A percentile compares a stretch with the other conserved stretches of the same genome.
Evolutionary conservation across 768 basidiomycete genomes (phyloP).

Genomic region (Hydnomerulius pinastri): DNA sequence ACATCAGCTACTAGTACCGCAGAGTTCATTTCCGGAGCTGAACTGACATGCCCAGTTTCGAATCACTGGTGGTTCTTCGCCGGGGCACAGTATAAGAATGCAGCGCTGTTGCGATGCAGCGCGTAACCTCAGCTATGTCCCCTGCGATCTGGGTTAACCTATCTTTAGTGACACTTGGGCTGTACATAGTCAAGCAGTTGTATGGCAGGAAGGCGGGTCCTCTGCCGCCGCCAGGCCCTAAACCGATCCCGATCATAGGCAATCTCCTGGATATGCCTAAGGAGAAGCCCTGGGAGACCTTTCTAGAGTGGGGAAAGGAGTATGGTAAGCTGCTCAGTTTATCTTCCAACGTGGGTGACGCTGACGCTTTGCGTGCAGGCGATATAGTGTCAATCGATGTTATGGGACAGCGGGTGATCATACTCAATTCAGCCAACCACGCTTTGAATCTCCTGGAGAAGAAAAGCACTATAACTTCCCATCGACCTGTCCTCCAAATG

Average conservation of each 20-base stretch:
- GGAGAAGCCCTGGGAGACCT: conserved; percentile 21
- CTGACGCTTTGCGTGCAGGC: conserved; percentile 12
- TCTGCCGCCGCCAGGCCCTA: not conserved
- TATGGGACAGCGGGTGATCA: conserved; percentile 28
- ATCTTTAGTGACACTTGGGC: no score
- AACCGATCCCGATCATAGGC: conserved; percentile 25
- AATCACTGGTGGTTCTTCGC: no score
- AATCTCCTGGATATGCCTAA: conserved; percentile 22
- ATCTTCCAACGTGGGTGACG: no score
- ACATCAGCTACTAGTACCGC: no score
- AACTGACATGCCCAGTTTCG: no score
- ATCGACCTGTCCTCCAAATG: conserved; percentile 43
- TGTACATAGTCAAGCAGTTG: not conserved
- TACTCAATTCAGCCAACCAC: conserved; percentile 39
- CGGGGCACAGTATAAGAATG: no score
- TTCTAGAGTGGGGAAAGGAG: conserved; percentile 17
- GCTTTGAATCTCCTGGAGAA: conserved; percentile 49
- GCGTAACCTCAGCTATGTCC: no score
- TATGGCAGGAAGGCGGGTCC: not conserved
- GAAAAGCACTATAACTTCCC: conserved; percentile 49
- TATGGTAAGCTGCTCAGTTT: conserved; percentile 13
- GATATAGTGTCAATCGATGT: conserved; percentile 31
- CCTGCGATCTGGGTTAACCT: no score
- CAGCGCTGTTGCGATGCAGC: not conserved
- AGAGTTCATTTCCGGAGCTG: no score